Conservation (phyloP, 352 stramenopile genomes). For the Phytophthora constricta region DNA sequence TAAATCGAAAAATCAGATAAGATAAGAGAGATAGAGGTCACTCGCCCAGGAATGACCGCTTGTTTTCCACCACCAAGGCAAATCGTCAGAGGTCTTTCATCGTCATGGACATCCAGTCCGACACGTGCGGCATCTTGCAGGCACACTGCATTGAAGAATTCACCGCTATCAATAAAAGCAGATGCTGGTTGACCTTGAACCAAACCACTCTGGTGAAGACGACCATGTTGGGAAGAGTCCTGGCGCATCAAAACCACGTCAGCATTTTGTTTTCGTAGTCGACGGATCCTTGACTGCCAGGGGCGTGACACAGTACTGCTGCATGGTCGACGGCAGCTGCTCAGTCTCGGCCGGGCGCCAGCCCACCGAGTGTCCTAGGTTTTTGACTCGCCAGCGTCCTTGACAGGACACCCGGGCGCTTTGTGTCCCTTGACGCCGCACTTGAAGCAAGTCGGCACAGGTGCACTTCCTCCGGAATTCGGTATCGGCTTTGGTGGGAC, state of each 20-base stretch:
- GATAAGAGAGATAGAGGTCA: slow-evolving; percentile 3
- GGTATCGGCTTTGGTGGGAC: neutral
- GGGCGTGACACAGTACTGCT: neutral
- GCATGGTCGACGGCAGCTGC: slow-evolving; percentile 6
- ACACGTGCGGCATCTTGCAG: neutral
- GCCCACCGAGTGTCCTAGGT: slow-evolving; percentile 7
- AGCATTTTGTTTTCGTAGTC: slow-evolving; percentile 4
- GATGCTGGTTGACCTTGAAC: neutral
- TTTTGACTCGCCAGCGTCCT: slow-evolving; percentile 1
- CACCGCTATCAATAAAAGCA: slow-evolving; percentile 9
- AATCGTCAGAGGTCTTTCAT: neutral
- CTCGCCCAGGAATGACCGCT: slow-evolving; percentile 1
- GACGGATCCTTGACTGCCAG: neutral
- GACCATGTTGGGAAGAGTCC: neutral
- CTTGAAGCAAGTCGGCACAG: slow-evolving; percentile 2
- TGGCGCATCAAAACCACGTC: slow-evolving; percentile 3
- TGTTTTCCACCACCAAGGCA: slow-evolving; percentile 3
- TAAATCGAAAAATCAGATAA: slow-evolving; percentile 5
- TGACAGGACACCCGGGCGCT: neutral
- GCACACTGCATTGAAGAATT: slow-evolving; percentile 1
- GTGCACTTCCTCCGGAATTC: neutral
- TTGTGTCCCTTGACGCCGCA: slow-evolving; percentile 10
- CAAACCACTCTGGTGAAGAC: neutral
- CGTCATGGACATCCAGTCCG: neutral
- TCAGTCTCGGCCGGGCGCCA: slow-evolving; percentile 9